Evolutionary conservation across 2,329 filamentous ascomycete species (phyloP).

Genomic region (Diaporthe sp.): DNA sequence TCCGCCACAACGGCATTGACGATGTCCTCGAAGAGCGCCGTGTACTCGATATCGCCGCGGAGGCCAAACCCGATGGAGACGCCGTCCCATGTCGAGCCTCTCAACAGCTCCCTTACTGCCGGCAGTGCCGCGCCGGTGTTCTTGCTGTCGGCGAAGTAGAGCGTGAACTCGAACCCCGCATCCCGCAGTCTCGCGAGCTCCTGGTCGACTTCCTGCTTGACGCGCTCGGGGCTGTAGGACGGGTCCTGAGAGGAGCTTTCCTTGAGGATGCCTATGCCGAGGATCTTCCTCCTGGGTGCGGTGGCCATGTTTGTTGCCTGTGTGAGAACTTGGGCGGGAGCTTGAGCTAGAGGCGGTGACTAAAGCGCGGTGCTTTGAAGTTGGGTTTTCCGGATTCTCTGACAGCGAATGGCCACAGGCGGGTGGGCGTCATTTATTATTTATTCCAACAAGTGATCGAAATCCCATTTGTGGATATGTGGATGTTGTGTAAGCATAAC

Average conservation of each 20-base stretch:
- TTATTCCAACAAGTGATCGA: background rate
- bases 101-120: background rate
- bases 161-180: conserved; percentile 16
- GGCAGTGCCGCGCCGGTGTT: background rate
- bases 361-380: background rate
- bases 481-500: background rate
- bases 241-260: conserved; percentile 15
- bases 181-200: conserved; percentile 9
- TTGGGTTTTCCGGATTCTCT: background rate
- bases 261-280: conserved; percentile 34
- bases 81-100: conserved; percentile 4
- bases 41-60: conserved; percentile 21
- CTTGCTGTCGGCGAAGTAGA: conserved; percentile 32
- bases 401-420: background rate
- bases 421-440: no score
- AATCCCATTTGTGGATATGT: background rate
- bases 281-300: conserved; percentile 9
- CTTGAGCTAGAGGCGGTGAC: background rate
- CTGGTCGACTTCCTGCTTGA: conserved; percentile 6
- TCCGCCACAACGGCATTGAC: background rate
- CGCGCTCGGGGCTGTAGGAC: conserved; percentile 18
- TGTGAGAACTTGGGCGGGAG: no score
- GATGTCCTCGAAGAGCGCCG: conserved; percentile 31
- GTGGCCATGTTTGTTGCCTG: background rate
- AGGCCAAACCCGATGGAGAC: conserved; percentile 26